Evolutionary conservation across 768 basidiomycete species (phyloP), one percentile per base, ranked within the genome.

Genomic region (Rhizopogon vinicolor): DNA sequence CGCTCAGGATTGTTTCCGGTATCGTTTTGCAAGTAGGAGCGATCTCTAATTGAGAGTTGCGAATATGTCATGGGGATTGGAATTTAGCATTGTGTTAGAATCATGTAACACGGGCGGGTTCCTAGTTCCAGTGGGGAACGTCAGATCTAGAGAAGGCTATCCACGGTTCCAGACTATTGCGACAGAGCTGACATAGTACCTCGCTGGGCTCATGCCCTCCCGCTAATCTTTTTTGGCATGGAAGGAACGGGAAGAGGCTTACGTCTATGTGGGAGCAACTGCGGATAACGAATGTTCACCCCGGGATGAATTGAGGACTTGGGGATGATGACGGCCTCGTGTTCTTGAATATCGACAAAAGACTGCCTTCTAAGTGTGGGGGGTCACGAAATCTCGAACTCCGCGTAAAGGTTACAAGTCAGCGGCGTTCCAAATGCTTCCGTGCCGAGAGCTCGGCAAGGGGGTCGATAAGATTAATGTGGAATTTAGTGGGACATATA

Each of bases 401-500:
- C 48, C 48, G 48, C 48, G 48, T 33, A 4, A 22, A 5, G 3
- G 8, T 37, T 3, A 7, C 12, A 49, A 35, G 48, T 49, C 48
- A 49, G 48, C 48, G 48, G 37, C 4, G 10, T 35, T 33, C 10
- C 4, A 18, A 31, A 31, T 31, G n/a, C 18, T 14, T 33, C 48
- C 48, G 48, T 37, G 35, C 35, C 48, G 48, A 16, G 48, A 35
- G 18, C 22, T 5, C 29, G 45, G 29, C 29, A 18, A 18, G 31
- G 48, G 48, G 48, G 35, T 49, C 46, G 46, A 19, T 9, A 33
- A 33, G 10, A 33, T 48, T 33, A 48, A 48, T 33, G 48, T 35
- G 48, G 48, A 37, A 49, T 49, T 49, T 49, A 49, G 48, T 37
- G 22, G 48, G 48, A 9, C 48, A 25, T 49, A 49, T 49, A 49